Conservation (phyloP, 2,329 filamentous ascomycete species). For the Erysiphe pulchra region DNA sequence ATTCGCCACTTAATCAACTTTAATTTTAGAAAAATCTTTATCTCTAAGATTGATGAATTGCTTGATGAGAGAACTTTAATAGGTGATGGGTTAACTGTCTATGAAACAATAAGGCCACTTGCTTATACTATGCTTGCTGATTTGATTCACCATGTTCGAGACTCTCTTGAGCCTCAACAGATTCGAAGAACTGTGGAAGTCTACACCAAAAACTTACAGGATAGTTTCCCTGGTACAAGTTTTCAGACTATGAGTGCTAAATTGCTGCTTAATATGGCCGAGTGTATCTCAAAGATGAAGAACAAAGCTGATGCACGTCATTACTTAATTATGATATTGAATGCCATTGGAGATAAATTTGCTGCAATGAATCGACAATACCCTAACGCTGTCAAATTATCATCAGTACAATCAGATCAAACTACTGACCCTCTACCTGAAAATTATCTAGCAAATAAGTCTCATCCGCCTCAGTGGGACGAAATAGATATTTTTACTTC, state of each 20-base stretch:
- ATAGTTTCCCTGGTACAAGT: constrained; percentile 88
- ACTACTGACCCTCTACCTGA: constrained; percentile 38
- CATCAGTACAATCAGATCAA: constrained; percentile 47
- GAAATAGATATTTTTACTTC: constrained; percentile 94
- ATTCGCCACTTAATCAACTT: constrained; percentile 98
- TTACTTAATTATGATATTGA: constrained; percentile 88
- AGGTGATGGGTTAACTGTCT: constrained; percentile 84
- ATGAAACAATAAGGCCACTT: constrained; percentile 83
- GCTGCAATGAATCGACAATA: constrained; percentile 95
- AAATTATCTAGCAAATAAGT: constrained; percentile 61
- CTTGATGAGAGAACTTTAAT: constrained; percentile 85
- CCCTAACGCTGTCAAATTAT: constrained; percentile 80
- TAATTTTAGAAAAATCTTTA: constrained; percentile 86
- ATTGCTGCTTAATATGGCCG: constrained; percentile 87
- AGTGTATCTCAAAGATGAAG: constrained; percentile 81
- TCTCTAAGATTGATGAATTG: constrained; percentile 82
- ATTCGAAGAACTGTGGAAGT: constrained; percentile 92
- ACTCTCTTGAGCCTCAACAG: constrained; percentile 67
- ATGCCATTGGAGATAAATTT: constrained; percentile 96
- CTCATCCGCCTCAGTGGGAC: constrained; percentile 75
- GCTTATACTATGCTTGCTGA: constrained; percentile 98
- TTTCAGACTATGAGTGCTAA: constrained; percentile 99
- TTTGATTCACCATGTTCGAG: constrained; percentile 86
- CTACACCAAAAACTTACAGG: constrained; percentile 86
- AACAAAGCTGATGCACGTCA: constrained; percentile 88